phyloP scores from a whole-genome alignment of 2,329 filamentous ascomycete genomes.

The Penicillium sclerotigenum region DNA sequence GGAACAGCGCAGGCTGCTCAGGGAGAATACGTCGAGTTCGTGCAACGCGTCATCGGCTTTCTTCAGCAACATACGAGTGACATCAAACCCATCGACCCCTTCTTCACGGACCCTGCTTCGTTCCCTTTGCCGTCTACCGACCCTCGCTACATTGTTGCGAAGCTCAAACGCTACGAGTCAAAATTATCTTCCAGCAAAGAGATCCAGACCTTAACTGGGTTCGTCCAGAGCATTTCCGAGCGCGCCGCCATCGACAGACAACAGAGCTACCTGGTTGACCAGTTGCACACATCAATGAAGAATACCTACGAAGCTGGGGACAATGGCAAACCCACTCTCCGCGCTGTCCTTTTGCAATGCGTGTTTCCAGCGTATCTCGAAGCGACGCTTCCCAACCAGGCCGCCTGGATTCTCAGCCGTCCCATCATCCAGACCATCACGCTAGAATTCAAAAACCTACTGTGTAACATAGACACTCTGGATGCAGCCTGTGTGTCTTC shows the following conservation, averaged over 20 bases:
- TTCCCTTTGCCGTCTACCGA: constrained; percentile 61
- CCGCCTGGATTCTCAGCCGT: constrained; percentile 51
- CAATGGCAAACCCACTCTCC: constrained; percentile 45
- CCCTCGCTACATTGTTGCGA: constrained; percentile 61
- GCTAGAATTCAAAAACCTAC: constrained; percentile 43
- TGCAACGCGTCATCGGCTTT: constrained; percentile 58
- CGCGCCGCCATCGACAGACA: constrained; percentile 57
- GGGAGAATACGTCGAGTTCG: constrained; percentile 59
- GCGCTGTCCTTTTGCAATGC: constrained; percentile 51
- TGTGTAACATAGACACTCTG: constrained; percentile 46
- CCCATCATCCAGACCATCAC: constrained; percentile 52
- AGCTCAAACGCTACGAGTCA: constrained; percentile 57
- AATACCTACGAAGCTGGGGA: constrained; percentile 44
- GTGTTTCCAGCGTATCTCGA: constrained; percentile 59
- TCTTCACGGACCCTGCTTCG: constrained; percentile 58
- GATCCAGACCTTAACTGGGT: constrained; percentile 55
- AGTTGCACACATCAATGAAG: constrained; percentile 52
- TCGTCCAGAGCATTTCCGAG: constrained; percentile 59
- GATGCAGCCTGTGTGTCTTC: constrained; percentile 40
- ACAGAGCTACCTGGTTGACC: constrained; percentile 54
- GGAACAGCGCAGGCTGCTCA: constrained; percentile 32
- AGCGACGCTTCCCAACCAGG: constrained; percentile 43
- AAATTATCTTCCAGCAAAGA: constrained; percentile 50
- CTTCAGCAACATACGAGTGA: constrained; percentile 59
- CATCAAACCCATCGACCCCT: constrained; percentile 55